phyloP scores from a whole-genome alignment of 441 rosid species.

The Manihot esculenta region DNA sequence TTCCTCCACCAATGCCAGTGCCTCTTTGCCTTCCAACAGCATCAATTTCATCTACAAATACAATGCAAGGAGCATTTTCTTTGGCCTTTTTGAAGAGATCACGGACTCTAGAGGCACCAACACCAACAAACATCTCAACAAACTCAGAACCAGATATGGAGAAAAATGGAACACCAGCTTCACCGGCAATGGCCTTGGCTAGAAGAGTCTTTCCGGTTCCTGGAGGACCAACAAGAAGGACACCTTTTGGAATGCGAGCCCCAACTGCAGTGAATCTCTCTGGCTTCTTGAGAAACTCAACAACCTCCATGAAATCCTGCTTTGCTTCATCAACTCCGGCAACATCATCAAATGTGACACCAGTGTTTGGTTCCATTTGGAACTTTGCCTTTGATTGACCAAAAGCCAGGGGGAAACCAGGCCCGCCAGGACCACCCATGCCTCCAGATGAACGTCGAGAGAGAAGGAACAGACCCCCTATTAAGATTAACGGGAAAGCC shows the following conservation, averaged over 20 bases:
- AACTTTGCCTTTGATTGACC: slow-evolving; percentile 97
- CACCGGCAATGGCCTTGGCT: slow-evolving; percentile 97
- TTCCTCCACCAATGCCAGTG: slow-evolving; percentile 94
- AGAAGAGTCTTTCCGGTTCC: slow-evolving; percentile 93
- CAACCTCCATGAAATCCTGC: slow-evolving; percentile 98
- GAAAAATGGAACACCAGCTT: slow-evolving; percentile 96
- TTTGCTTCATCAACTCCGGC: slow-evolving; percentile 99
- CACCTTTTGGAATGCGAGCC: slow-evolving; percentile 93
- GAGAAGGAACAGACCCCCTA: slow-evolving; percentile 88
- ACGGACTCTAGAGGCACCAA: slow-evolving; percentile 94
- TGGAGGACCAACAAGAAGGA: slow-evolving; percentile 92
- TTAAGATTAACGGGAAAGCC: slow-evolving; percentile 80
- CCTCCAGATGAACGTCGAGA: slow-evolving; percentile 93
- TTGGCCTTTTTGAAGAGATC: slow-evolving; percentile 96
- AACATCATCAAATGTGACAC: slow-evolving; percentile 96
- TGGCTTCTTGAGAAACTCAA: slow-evolving; percentile 93
- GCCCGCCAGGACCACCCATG: slow-evolving; percentile 97
- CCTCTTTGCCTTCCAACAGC: slow-evolving; percentile 95
- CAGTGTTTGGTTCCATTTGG: slow-evolving; percentile 97
- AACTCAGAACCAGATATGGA: slow-evolving; percentile 95
- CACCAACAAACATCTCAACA: slow-evolving; percentile 99
- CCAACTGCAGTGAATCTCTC: slow-evolving; percentile 97
- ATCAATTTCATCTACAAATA: slow-evolving; percentile 94
- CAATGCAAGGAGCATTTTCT: slow-evolving; percentile 93
- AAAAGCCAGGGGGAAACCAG: slow-evolving; percentile 77